Percentiles rank a stretch among this genome's conserved stretches.
Evolutionary conservation across 257 asterid genomes (phyloP).

Genomic region (Phtheirospermum japonicum): DNA sequence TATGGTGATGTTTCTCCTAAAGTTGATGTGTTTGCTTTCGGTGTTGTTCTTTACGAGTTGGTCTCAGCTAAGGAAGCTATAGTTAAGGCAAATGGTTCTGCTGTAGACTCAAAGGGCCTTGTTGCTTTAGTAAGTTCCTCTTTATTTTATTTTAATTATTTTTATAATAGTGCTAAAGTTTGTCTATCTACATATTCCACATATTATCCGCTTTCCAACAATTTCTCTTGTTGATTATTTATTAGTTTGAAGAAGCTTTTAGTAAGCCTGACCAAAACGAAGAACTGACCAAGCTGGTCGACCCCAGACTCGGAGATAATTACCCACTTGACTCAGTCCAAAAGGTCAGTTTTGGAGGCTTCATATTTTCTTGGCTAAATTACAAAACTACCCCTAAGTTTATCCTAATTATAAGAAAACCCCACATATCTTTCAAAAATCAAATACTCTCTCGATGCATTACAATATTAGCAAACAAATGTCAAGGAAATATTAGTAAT

Average conservation of each 20-base stretch:
- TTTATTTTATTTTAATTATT: neutral
- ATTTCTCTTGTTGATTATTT: constrained; percentile 2
- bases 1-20: constrained; percentile 89
- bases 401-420: neutral
- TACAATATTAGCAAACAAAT: neutral
- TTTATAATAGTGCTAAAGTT: neutral
- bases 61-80: constrained; percentile 93
- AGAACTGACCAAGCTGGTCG: constrained; percentile 54
- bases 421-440: neutral
- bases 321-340: constrained; percentile 69
- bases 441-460: neutral
- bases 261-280: constrained; percentile 50
- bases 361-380: neutral
- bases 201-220: neutral
- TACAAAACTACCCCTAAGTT: neutral
- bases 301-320: constrained; percentile 73
- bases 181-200: neutral
- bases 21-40: constrained; percentile 94
- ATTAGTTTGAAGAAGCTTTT: constrained; percentile 84
- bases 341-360: constrained; percentile 41
- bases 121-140: constrained; percentile 62
- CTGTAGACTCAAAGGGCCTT: constrained; percentile 79
- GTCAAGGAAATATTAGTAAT: neutral
- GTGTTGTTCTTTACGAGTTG: constrained; percentile 86
- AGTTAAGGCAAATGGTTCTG: constrained; percentile 50